A percentile compares a stretch with the other conserved stretches of the same genome.
Evolutionary conservation across 2,329 filamentous ascomycete species (phyloP).

Genomic region (Xylariaceae sp.): DNA sequence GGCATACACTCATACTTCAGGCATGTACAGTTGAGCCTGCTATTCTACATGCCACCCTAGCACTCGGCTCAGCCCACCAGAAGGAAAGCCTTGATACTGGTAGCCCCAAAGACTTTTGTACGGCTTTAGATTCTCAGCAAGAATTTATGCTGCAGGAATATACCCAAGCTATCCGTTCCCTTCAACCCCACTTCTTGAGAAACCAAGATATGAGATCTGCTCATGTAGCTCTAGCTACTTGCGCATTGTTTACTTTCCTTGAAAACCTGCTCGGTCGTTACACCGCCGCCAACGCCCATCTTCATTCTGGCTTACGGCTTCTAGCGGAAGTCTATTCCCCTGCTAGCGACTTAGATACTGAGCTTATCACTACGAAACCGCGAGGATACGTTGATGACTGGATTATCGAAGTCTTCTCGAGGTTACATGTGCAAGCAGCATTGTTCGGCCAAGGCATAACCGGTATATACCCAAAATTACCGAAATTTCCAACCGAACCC

Average conservation of each 20-base stretch:
- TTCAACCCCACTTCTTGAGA: slow-evolving; percentile 45
- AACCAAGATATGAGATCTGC: slow-evolving; percentile 38
- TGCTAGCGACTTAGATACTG: neutral
- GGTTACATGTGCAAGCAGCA: slow-evolving; percentile 41
- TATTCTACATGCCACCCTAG: slow-evolving; percentile 49
- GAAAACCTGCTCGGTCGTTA: slow-evolving; percentile 48
- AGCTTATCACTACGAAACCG: slow-evolving; percentile 20
- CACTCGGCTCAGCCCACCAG: slow-evolving; percentile 47
- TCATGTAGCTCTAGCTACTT: slow-evolving; percentile 48
- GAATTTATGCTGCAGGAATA: slow-evolving; percentile 45
- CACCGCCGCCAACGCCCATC: slow-evolving; percentile 47
- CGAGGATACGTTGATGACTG: slow-evolving; percentile 48
- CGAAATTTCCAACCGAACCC: slow-evolving; percentile 10
- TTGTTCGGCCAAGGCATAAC: slow-evolving; percentile 38
- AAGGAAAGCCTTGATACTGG: slow-evolving; percentile 25
- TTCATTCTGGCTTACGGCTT: slow-evolving; percentile 52
- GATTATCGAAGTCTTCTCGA: slow-evolving; percentile 51
- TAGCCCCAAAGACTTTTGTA: neutral
- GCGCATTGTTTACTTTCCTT: slow-evolving; percentile 46
- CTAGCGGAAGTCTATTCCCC: slow-evolving; percentile 34
- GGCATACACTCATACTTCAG: slow-evolving; percentile 47
- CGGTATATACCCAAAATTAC: slow-evolving; percentile 21
- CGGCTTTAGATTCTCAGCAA: slow-evolving; percentile 32
- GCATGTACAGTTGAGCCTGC: slow-evolving; percentile 46
- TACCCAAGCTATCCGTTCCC: slow-evolving; percentile 46